Base-by-base conservation (phyloP, 1,284 basidiomycete genomes). In the Apiotrichum laibachii region DNA sequence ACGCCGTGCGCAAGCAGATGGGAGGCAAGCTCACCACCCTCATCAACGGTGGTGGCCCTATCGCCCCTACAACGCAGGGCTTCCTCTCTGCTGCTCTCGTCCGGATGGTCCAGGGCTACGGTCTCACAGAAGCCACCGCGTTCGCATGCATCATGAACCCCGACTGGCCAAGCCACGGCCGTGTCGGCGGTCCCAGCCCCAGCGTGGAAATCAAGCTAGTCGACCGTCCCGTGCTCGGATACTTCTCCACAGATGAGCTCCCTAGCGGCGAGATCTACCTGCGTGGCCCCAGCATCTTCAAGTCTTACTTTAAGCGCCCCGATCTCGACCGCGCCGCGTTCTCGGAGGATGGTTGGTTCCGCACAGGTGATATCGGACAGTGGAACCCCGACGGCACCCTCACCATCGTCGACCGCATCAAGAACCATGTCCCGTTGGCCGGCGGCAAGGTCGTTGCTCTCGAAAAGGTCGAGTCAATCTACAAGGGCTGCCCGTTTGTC, bases 321-420 rank as follows among this genome's bases (percentile, higher is more conserved):
- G 93, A 97, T 69, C 80, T 95, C 53, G 95, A 96, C 73, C 81
- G 84, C 51, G 93, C 96, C 79, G 82, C 91, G 63, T 93, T 93
- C 77, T 88, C 89, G 13, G 83, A 84, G 58, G 92, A 94, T 67
- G 91, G 91, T 1, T 96, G 90, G 90, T 81, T 95, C 76, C 83
- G 88, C 70, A 94, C 91, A 1, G 77, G 75, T 45, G 76, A 76
- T 60, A 70, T 77, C 18, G 76, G 76, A 42, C 75, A 77, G 60
- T 78, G 73, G 73, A 75, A 77, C 67, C 70, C 71, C 64, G 71
- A 95, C 73, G 92, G 92, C 31, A 92, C 91, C 2, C 76, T 96
- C 26, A 84, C 82, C 26, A 79, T 95, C 66, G 88, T 95, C 70
- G 92, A 95, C 77, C 85, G 89, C 60, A 59, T 76, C 56, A 76